A percentile compares a stretch with the other conserved stretches of the same genome.
Conservation (phyloP, 495 filamentous ascomycete species). For the Neohortaea acidophila region DNA sequence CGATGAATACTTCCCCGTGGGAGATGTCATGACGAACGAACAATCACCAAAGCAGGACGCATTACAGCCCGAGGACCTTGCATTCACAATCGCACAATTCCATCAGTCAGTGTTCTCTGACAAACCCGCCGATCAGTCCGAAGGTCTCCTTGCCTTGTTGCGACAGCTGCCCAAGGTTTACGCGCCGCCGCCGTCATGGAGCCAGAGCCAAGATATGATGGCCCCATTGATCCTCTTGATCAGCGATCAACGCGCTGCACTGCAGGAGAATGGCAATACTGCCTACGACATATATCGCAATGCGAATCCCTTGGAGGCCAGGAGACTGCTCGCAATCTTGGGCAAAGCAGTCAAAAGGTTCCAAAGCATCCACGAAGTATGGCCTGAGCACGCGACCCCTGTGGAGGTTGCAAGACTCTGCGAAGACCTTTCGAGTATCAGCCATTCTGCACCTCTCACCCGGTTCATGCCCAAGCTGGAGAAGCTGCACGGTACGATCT, state of each 20-base stretch:
- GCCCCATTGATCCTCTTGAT: neutral
- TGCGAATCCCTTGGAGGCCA: constrained; percentile 55
- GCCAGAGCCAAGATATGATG: neutral
- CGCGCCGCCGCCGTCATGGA: too few relatives aligned
- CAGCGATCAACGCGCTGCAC: neutral
- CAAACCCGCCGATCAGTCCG: too few relatives aligned
- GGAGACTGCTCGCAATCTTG: constrained; percentile 50
- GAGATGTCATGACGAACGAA: neutral
- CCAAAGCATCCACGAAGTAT: constrained; percentile 46
- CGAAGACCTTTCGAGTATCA: constrained; percentile 54
- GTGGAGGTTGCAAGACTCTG: constrained; percentile 61
- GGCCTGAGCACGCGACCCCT: constrained; percentile 62
- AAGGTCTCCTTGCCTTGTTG: too few relatives aligned
- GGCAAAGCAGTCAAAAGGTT: constrained; percentile 53
- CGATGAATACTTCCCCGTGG: constrained; percentile 57
- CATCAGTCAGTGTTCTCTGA: too few relatives aligned
- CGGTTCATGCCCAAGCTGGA: constrained; percentile 72
- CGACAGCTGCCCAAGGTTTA: too few relatives aligned
- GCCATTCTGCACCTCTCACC: constrained; percentile 71
- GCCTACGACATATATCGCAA: constrained; percentile 83
- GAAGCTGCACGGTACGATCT: constrained; percentile 60
- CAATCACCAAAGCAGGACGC: neutral
- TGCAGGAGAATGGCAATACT: neutral
- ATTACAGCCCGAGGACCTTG: neutral
- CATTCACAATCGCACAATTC: neutral